Evolutionary conservation across 2,329 filamentous ascomycete genomes (phyloP).

Genomic region (Pseudogymnoascus sp.): DNA sequence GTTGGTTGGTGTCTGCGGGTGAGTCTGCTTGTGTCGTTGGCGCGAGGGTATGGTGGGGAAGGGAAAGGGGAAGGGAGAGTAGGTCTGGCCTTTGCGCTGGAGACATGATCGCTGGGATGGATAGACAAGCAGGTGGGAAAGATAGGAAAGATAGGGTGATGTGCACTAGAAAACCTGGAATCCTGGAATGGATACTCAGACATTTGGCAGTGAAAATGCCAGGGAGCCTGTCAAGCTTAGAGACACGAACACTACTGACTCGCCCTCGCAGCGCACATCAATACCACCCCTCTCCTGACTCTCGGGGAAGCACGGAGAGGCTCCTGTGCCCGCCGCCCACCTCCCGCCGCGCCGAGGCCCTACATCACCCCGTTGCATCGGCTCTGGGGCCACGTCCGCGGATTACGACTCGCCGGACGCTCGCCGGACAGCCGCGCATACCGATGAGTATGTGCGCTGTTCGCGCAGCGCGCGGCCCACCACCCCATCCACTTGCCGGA

Average conservation of each 20-base stretch:
- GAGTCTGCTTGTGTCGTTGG: not conserved
- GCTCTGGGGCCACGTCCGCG: not conserved
- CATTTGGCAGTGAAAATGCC: not conserved
- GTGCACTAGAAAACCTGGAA: not conserved
- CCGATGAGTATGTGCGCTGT: not conserved
- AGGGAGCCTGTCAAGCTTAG: not conserved
- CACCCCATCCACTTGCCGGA: not conserved
- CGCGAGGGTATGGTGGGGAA: not conserved
- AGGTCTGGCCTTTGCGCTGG: not conserved
- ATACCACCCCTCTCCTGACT: not conserved
- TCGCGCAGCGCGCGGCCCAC: not conserved
- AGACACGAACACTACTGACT: not conserved
- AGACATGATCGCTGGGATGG: not conserved
- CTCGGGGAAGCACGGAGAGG: not conserved
- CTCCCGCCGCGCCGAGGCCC: not conserved
- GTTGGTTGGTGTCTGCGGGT: not conserved
- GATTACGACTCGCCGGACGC: not conserved
- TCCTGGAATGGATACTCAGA: not conserved
- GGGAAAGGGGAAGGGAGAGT: too few relatives aligned
- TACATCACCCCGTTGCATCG: not conserved
- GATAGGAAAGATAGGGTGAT: not conserved
- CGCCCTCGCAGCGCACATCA: constrained; percentile 1
- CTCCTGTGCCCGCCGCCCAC: not conserved
- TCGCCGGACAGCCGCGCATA: not conserved
- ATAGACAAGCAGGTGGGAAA: not conserved